Conservation (phyloP, 768 basidiomycete genomes). For the Tricholoma matsutake region DNA sequence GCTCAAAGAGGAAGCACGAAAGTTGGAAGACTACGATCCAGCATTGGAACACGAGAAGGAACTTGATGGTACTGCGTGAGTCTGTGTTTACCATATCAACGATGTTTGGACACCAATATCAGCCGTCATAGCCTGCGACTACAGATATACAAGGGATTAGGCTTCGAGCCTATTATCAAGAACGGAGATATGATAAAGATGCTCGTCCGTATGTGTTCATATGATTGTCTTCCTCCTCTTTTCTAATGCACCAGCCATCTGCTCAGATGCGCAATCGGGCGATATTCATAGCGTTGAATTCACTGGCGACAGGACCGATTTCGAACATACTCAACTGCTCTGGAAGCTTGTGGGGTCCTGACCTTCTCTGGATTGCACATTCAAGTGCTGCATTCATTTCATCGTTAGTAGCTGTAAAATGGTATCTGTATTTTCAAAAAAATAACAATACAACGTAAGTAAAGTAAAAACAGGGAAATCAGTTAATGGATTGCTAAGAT, state of each 20-base stretch:
- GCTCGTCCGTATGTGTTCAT: conserved; percentile 57
- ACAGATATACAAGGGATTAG: conserved; percentile 66
- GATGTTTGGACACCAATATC: neutral
- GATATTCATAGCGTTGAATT: conserved; percentile 44
- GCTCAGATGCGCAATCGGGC: conserved; percentile 46
- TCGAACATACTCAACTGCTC: conserved; percentile 37
- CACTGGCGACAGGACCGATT: conserved; percentile 28
- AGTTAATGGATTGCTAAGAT: neutral
- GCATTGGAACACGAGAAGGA: conserved; percentile 68
- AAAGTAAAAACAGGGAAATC: neutral
- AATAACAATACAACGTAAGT: conserved; percentile 1
- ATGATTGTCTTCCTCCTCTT: neutral
- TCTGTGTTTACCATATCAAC: neutral
- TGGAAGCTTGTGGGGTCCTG: conserved; percentile 47
- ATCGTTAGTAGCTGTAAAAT: neutral
- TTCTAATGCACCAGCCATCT: neutral
- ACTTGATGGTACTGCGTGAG: conserved; percentile 67
- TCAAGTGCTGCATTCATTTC: neutral
- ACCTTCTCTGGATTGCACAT: conserved; percentile 4
- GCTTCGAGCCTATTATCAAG: conserved; percentile 64
- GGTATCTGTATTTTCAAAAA: neutral
- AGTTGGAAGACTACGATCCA: conserved; percentile 67
- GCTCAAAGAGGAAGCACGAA: conserved; percentile 61
- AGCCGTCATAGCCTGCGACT: conserved; percentile 51
- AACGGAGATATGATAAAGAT: conserved; percentile 52